Conservation (phyloP, 129 eudicot genomes). For the Arctium minus region DNA sequence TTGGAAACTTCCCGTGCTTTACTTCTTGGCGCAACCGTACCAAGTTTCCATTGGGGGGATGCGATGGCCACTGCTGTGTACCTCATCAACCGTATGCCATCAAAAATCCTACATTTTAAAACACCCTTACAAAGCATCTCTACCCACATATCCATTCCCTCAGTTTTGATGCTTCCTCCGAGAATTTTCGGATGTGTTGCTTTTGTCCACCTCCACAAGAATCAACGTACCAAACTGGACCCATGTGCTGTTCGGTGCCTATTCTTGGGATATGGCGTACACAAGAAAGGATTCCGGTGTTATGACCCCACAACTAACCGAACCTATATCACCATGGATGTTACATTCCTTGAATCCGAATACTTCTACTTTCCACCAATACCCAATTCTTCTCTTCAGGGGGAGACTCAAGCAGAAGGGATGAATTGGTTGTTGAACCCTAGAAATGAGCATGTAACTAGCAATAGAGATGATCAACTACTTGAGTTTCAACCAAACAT, state of each 20-base stretch:
- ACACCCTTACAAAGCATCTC: neutral
- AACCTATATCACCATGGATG: neutral
- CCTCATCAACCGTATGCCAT: neutral
- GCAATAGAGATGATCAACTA: neutral
- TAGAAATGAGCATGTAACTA: neutral
- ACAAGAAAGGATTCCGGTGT: neutral
- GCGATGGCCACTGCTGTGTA: neutral
- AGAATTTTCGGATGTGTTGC: neutral
- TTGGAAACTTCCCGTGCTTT: neutral
- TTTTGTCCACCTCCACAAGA: neutral
- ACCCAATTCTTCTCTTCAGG: neutral
- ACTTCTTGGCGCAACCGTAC: neutral
- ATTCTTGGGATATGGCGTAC: too few species aligned
- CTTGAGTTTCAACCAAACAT: too few species aligned
- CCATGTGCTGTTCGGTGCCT: neutral
- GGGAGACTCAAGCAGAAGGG: neutral
- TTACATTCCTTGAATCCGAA: neutral
- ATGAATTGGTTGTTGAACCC: neutral
- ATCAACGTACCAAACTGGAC: neutral
- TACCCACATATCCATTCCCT: neutral
- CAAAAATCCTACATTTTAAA: neutral
- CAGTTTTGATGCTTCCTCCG: too few species aligned
- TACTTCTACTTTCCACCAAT: neutral
- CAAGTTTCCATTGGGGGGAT: neutral
- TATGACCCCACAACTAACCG: neutral